Percentiles rank a stretch among this genome's conserved stretches.
Evolutionary conservation across 371 early-diverging fungal genomes (phyloP).

Genomic region (Rhizopus microsporus): DNA sequence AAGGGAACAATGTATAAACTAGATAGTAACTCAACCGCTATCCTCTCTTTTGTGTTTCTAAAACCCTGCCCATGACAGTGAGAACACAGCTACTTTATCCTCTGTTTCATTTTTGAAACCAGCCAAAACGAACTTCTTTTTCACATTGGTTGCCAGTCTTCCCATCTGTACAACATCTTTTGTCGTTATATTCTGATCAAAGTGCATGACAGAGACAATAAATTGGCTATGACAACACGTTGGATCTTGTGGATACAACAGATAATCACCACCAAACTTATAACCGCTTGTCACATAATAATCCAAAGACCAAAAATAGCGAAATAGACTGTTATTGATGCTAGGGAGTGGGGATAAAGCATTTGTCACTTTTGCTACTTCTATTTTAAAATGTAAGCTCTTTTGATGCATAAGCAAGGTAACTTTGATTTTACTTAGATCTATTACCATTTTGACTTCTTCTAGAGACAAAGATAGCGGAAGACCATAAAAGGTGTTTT

Average conservation of each 20-base stretch:
- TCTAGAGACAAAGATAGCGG: constrained; percentile 57
- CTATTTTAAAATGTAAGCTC: neutral
- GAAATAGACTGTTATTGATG: constrained; percentile 31
- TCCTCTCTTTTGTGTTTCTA: constrained; percentile 1
- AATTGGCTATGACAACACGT: constrained; percentile 57
- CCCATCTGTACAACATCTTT: constrained; percentile 52
- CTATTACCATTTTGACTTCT: constrained; percentile 47
- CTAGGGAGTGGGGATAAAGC: constrained; percentile 29
- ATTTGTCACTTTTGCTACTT: constrained; percentile 1
- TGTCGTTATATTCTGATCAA: constrained; percentile 14
- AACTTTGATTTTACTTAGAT: neutral
- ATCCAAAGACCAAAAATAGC: constrained; percentile 54
- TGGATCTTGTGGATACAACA: constrained; percentile 62
- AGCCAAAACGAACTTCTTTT: constrained; percentile 53
- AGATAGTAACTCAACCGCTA: no score
- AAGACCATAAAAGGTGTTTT: constrained; percentile 55
- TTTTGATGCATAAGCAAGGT: no score
- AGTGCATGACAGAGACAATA: constrained; percentile 32
- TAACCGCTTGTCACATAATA: constrained; percentile 56
- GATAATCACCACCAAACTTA: constrained; percentile 69
- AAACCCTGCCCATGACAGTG: constrained; percentile 54
- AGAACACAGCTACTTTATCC: constrained; percentile 10
- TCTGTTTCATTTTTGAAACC: constrained; percentile 10
- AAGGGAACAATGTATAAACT: no score
- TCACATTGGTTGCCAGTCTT: constrained; percentile 54